Conservation (phyloP, 164 flowering plant species). For the Echeveria elegans region DNA sequence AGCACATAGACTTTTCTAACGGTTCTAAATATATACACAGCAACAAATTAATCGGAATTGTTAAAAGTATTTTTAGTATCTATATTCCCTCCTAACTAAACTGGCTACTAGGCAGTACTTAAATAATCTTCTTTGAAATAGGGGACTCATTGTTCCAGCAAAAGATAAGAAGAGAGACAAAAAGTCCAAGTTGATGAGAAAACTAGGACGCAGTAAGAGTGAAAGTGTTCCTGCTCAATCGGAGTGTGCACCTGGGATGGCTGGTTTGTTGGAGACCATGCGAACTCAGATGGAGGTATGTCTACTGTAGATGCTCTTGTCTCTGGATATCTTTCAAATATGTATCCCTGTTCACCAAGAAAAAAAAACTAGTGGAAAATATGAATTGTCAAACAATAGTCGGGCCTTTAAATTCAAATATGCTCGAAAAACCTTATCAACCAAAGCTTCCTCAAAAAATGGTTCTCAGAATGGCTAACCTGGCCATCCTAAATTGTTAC, state of each 20-base stretch:
- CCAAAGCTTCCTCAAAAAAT: too few relatives aligned
- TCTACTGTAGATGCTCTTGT: not conserved
- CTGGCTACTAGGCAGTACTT: not conserved
- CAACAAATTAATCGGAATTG: not conserved
- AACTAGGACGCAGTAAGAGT: conserved; percentile 86
- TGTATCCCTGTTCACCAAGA: not conserved
- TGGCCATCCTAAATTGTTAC: too few relatives aligned
- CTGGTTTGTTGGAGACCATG: conserved; percentile 83
- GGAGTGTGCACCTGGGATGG: conserved; percentile 59
- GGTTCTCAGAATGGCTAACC: too few relatives aligned
- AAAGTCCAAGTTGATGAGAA: conserved; percentile 67
- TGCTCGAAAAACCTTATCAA: too few relatives aligned
- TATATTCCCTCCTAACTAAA: not conserved
- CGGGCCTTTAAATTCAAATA: not conserved
- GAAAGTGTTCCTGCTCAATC: conserved; percentile 40
- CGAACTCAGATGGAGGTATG: conserved; percentile 93
- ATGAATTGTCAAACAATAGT: not conserved
- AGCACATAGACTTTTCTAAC: not conserved
- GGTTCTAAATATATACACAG: not conserved
- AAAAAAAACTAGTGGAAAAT: not conserved
- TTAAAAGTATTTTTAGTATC: not conserved
- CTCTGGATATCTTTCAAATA: not conserved
- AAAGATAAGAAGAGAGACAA: conserved; percentile 90
- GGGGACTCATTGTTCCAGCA: conserved; percentile 86
- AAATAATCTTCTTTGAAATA: conserved; percentile 13